A percentile compares a stretch with the other conserved stretches of the same genome.
These are phyloP conservation scores for Phytophthora litchii DNA, from an alignment of 352 stramenopile genomes.

Conservation along the genomic window DNA sequence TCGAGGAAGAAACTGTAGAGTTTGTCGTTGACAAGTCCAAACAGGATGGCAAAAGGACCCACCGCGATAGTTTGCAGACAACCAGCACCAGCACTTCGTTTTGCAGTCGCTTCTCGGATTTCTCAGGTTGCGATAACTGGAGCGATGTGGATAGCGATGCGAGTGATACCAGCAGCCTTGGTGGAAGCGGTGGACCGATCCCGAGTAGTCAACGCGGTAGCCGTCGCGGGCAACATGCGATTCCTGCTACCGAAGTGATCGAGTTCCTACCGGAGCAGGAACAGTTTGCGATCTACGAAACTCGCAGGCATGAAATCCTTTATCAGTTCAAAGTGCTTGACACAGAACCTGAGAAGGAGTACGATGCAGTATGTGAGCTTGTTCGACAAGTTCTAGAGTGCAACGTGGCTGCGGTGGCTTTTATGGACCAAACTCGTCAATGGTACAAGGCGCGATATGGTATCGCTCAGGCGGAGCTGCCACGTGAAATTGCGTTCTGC, in stretches of 20 bases:
- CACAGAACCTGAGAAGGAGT: conserved; percentile 55
- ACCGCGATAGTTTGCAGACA: conserved; percentile 42
- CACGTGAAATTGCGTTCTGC: conserved; percentile 72
- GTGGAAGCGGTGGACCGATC: conserved; percentile 26
- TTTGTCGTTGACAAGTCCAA: conserved; percentile 16
- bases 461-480: conserved; percentile 65
- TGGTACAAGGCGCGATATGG: conserved; percentile 82
- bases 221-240: conserved; percentile 9
- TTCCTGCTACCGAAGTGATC: conserved; percentile 37
- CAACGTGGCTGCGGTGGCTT: conserved; percentile 67
- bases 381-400: conserved; percentile 64
- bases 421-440: conserved; percentile 64
- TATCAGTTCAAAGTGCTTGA: conserved; percentile 49
- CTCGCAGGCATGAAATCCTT: conserved; percentile 49
- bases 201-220: conserved; percentile 17
- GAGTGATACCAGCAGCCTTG: conserved; percentile 40
- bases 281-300: conserved; percentile 57
- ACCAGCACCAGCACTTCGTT: conserved; percentile 41
- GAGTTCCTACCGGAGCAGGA: conserved; percentile 54
- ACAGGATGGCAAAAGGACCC: conserved; percentile 26
- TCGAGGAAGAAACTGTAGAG: conserved; percentile 19
- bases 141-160: conserved; percentile 40
- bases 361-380: conserved; percentile 76
- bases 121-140: conserved; percentile 42
- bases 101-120: conserved; percentile 48